These are phyloP conservation scores for Cercospora berteroae DNA, from an alignment of 2,329 filamentous ascomycete genomes.

Conservation along the genomic window DNA sequence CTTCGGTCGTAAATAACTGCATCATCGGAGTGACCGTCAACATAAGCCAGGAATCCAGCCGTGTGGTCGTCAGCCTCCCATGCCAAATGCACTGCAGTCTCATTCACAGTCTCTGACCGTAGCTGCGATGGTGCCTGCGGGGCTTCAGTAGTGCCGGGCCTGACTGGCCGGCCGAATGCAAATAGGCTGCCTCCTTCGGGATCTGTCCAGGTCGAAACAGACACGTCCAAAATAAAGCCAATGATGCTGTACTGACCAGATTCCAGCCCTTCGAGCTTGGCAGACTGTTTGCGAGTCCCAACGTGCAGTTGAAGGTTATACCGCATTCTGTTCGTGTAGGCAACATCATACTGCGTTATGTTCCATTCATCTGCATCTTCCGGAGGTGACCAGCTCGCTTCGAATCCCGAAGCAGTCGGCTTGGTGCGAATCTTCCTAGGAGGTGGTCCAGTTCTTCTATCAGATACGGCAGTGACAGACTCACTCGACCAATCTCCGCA, in stretches of 20 bases:
- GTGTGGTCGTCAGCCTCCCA: background rate
- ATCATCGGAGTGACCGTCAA: background rate
- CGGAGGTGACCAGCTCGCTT: conserved; percentile 9
- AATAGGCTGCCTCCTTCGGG: conserved; percentile 3
- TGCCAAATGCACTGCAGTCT: background rate
- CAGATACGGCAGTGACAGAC: conserved; percentile 7
- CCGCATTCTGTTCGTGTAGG: background rate
- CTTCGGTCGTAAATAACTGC: background rate
- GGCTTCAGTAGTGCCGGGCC: background rate
- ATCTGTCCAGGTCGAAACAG: conserved; percentile 3
- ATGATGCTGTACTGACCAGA: conserved; percentile 13
- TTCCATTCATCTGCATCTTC: conserved; percentile 6
- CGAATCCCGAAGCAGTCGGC: conserved; percentile 9
- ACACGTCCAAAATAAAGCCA: background rate
- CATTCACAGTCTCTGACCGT: background rate
- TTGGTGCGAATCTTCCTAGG: conserved; percentile 2
- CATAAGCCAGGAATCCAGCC: conserved; percentile 1
- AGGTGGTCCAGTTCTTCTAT: conserved; percentile 11
- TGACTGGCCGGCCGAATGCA: background rate
- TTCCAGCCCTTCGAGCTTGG: conserved; percentile 1
- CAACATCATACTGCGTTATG: conserved; percentile 10
- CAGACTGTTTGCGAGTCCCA: conserved; percentile 3
- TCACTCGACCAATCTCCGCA: conserved; percentile 12
- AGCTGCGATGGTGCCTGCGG: background rate
- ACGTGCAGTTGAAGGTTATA: background rate